phyloP scores from a whole-genome alignment of 2,329 filamentous ascomycete genomes.

The Sporothrix globosa region DNA sequence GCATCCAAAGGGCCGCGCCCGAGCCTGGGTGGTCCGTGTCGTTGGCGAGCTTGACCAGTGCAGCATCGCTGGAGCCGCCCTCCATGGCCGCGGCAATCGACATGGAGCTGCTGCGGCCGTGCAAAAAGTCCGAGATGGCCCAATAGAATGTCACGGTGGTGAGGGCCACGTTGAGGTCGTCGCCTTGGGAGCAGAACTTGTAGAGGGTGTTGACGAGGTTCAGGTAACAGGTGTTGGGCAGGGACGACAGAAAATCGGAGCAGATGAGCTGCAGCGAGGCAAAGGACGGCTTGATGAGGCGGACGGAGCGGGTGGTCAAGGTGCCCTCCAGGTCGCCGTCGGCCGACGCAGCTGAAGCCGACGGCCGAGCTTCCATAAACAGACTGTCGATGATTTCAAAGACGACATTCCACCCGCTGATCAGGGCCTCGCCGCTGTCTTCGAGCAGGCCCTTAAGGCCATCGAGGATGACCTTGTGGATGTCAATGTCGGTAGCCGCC shows the following conservation, averaged over 20 bases:
- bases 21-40: constrained; percentile 63
- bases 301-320: constrained; percentile 64
- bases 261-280: constrained; percentile 88
- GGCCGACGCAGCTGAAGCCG: constrained; percentile 33
- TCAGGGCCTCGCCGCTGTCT: constrained; percentile 80
- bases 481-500: constrained; percentile 70
- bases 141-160: constrained; percentile 97
- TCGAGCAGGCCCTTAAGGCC: constrained; percentile 82
- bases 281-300: constrained; percentile 84
- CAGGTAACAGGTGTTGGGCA: constrained; percentile 71
- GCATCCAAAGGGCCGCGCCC: constrained; percentile 75
- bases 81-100: constrained; percentile 62
- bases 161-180: constrained; percentile 92
- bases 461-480: constrained; percentile 79
- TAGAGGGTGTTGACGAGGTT: constrained; percentile 85
- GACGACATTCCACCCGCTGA: constrained; percentile 81
- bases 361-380: constrained; percentile 57
- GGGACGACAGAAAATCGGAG: constrained; percentile 84
- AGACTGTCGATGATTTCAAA: constrained; percentile 85
- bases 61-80: constrained; percentile 58
- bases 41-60: constrained; percentile 61
- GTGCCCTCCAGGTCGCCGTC: constrained; percentile 40
- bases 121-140: constrained; percentile 89
- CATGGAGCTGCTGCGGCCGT: constrained; percentile 60
- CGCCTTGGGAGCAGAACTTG: constrained; percentile 83